Base-by-base conservation (phyloP, 305 asterid genomes). In the Coffea humblotiana region DNA sequence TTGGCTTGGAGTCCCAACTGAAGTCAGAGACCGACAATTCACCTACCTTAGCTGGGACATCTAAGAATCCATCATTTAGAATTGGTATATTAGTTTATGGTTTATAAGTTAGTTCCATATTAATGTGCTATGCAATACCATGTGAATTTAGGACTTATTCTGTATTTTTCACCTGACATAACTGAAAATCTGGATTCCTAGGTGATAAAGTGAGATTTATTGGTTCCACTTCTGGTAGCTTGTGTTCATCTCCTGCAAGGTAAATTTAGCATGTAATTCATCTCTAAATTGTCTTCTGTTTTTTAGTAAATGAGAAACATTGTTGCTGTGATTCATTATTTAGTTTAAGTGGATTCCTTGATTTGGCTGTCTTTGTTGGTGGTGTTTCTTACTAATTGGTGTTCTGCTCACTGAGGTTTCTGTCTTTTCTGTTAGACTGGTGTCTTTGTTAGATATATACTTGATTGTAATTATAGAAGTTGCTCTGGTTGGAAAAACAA, bases 141-240 rank as follows among this genome's bases (percentile, higher is more conserved):
- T 13, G 32, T 70, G 5, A 8, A 8, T 78, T 32, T 52, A 15
- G 14, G 37, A 27, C 37, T 73, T 47, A 27, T 65, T 76, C 70
- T 78, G 67, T 63, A 75, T 64, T 65, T 71, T 56, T 52, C 66
- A 65, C 25, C 72, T 60, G 49, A 40, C 58, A 32, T 66, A 67
- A 47, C 78, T 69, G 65, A 49, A 82, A 67, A 60, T 72, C 82
- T 74, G 81, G 66, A 80, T 83, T 77, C 68, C 75, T 72, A 94
- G 98, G 97, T 84, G 97, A 94, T 77, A 90, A 90, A 89, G 98
- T 94, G 76, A 94, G 90, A 84, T 94, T 86, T 77, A 76, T 90
- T 76, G 93, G 97, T 82, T 77, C 95, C 85, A 80, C 92, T 84
- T 86, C 96, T 79, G 85, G 89, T 81, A 82, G 88, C 80, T 71